These are phyloP conservation scores for Sarocladium strictum DNA, from an alignment of 2,329 filamentous ascomycete species.

Conservation along the genomic window DNA sequence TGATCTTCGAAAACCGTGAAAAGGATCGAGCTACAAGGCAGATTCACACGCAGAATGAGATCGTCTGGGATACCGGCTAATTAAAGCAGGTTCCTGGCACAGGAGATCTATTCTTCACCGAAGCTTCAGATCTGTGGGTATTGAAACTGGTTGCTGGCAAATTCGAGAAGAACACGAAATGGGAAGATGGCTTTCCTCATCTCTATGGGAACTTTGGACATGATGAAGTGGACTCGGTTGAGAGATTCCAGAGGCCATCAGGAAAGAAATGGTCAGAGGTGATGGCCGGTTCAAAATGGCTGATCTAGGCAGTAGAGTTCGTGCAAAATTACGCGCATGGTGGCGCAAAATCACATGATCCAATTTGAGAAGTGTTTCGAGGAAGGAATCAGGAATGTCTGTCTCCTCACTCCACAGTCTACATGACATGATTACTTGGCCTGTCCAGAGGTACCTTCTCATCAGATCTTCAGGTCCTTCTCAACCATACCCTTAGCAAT, in stretches of 20 bases:
- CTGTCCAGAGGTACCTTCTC: too few relatives aligned
- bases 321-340: too few relatives aligned
- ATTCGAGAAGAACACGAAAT: slow-evolving; percentile 39
- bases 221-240: slow-evolving; percentile 40
- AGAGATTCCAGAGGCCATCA: slow-evolving; percentile 39
- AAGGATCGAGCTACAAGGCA: too few relatives aligned
- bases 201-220: slow-evolving; percentile 52
- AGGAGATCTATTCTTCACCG: slow-evolving; percentile 37
- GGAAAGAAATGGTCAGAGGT: slow-evolving; percentile 41
- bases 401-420: too few relatives aligned
- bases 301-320: too few relatives aligned
- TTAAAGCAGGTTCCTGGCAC: slow-evolving; percentile 36
- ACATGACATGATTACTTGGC: too few relatives aligned
- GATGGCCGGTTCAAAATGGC: slow-evolving; percentile 34
- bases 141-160: slow-evolving; percentile 46
- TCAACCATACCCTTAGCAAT: slow-evolving; percentile 83
- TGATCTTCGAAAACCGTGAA: slow-evolving; percentile 4
- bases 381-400: too few relatives aligned
- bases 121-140: slow-evolving; percentile 37
- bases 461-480: slow-evolving; percentile 63
- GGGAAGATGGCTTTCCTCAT: slow-evolving; percentile 55
- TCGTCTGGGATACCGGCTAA: not conserved
- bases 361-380: too few relatives aligned
- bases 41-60: not conserved
- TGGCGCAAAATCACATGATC: too few relatives aligned